Base-by-base conservation (phyloP, 2,329 filamentous ascomycete genomes). In the Beauveria sp. region DNA sequence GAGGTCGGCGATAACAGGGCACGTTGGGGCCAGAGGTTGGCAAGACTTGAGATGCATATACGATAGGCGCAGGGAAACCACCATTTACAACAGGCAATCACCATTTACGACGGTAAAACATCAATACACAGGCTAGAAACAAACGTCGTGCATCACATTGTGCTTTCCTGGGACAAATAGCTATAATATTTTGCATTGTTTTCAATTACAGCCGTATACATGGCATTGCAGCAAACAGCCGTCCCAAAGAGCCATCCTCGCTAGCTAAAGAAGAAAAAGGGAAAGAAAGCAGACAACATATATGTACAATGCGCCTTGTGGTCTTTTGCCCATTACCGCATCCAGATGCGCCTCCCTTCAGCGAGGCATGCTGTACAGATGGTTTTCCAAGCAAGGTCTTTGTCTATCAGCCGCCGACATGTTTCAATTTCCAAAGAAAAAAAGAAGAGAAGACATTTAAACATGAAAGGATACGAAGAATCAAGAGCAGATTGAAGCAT, bases 401-500 rank as follows among this genome's bases (percentile, higher is more conserved):
- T 38, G 55, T 58, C 55, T 58, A 58, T 49, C 43, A 46, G 43
- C 28, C 45, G 43, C 42, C 55, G 43, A 46, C 55, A 46, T 49
- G 26, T 58, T 58, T 28, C 43, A 38, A 30, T 18, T 49, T 49
- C 14, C 24, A 52, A 60, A 65, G 64, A 69, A 65, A 63, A 64
- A 64, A 63, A 61, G 61, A 66, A 63, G 67, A 65, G 67, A 67
- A 68, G 50, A 57, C 61, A 65, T 64, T 50, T 42, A 43, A 57
- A 54, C 43, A 50, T 58, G 40, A 62, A 58, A 58, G 12, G 12
- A 38, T 38, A 38, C 10, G 34, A 34, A 40, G 47, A 53, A 59
- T 58, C 46, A 51, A 45, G 50, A 22, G 51, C 52, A 55, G 49
- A 59, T 60, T 51, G 50, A 51, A 61, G 64, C 58, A 53, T 24